Evolutionary conservation across 345 rosid genomes (phyloP), one percentile per base, ranked within the genome.

Genomic region (Salix udensis): DNA sequence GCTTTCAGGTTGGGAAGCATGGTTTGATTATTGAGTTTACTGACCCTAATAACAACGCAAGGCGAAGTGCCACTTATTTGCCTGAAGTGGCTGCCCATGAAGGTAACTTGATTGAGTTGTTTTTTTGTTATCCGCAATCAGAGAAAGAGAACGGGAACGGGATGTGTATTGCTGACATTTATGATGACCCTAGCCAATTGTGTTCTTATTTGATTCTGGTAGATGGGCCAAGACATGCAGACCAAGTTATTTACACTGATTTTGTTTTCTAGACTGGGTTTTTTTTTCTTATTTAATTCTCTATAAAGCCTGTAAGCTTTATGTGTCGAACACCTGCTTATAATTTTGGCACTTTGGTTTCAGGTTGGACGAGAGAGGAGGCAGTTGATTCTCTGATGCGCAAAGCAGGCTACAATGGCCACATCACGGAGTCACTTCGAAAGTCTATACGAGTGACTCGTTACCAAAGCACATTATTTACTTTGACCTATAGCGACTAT

Each of bases 1-100:
- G 68, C 12, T 16, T 85, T 61, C 83, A 95, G 98, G 86, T 93
- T 16, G 99, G 99, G 66, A 89, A 64, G 88, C 99, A 96, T 82
- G 99, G 99, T 69, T 84, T 96, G 74, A 93, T 93, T 77, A 96
- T 96, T 72, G 99, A 91, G 84, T 96, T 96, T 79, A 75, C 83
- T 73, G 98, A 93, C 77, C 92, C 98, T 79, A 92, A 83, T 72
- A 81, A 83, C 76, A 87, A 81, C 12, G 53, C 83, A 70, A 89
- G 88, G 87, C 89, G 96, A 72, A 96, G 87, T 76, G 99, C 98
- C 64, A 96, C 99, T 48, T 96, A 96, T 78, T 77, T 96, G 87
- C 99, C 99, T 72, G 99, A 96, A 81, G 98, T 96, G 72, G 89
- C 99, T 78, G 97, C 97, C 68, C 94, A 93, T 75, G 99, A 96